Evolutionary conservation across 2,329 filamentous ascomycete genomes (phyloP).

Genomic region (Aureobasidium vineae): DNA sequence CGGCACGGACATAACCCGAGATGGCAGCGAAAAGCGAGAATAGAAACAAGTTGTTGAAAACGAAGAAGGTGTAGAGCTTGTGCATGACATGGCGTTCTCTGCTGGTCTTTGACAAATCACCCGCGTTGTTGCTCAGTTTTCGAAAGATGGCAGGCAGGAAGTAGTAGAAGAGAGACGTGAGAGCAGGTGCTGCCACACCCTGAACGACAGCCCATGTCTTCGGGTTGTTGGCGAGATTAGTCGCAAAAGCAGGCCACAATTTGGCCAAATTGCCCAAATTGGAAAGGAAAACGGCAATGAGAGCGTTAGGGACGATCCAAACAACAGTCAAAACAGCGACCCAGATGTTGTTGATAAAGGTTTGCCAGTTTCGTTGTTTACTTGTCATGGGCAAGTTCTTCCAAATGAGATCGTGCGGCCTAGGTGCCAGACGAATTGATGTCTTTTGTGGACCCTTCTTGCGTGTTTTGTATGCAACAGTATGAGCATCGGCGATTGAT

Average conservation of each 20-base stretch:
- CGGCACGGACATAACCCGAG: conserved; percentile 68
- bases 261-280: conserved; percentile 76
- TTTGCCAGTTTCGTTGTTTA: conserved; percentile 66
- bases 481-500: conserved; percentile 81
- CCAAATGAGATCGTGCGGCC: conserved; percentile 93
- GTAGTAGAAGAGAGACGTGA: conserved; percentile 85
- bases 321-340: conserved; percentile 73
- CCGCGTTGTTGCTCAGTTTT: conserved; percentile 74
- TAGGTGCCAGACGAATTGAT: conserved; percentile 74
- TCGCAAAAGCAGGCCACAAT: conserved; percentile 75
- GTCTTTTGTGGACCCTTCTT: conserved; percentile 79
- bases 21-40: conserved; percentile 88
- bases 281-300: conserved; percentile 91
- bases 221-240: conserved; percentile 60
- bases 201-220: conserved; percentile 82
- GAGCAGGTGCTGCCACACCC: conserved; percentile 82
- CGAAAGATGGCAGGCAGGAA: conserved; percentile 89
- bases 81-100: conserved; percentile 86
- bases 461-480: conserved; percentile 76
- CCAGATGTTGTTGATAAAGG: conserved; percentile 81
- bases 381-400: conserved; percentile 78
- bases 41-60: conserved; percentile 94
- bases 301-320: conserved; percentile 88
- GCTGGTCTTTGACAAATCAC: conserved; percentile 88
- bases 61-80: conserved; percentile 92